A percentile compares a stretch with the other conserved stretches of the same genome.
Conservation (phyloP, 345 rosid species). For the Atalantia buxifolia region DNA sequence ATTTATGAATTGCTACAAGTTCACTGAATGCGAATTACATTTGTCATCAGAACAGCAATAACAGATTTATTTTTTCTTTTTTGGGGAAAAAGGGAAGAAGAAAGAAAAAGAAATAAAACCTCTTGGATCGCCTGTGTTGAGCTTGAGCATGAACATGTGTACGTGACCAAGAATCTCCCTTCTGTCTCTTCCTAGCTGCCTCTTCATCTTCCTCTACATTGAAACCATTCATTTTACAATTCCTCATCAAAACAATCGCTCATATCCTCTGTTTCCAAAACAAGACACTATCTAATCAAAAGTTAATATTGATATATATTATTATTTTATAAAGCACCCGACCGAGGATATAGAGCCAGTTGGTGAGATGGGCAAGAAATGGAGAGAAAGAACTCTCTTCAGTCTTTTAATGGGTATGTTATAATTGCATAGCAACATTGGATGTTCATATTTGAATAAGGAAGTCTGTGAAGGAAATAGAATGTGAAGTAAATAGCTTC, state of each 20-base stretch:
- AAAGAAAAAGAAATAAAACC: constrained; percentile 35
- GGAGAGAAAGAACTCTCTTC: not conserved
- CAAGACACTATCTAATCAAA: not conserved
- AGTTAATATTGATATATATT: not conserved
- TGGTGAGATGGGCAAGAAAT: not conserved
- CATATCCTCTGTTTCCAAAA: constrained; percentile 15
- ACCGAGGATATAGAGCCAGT: not conserved
- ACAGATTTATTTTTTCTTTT: not conserved
- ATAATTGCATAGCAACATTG: constrained; percentile 1
- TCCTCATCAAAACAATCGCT: constrained; percentile 18
- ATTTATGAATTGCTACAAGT: not conserved
- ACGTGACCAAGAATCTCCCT: constrained; percentile 29
- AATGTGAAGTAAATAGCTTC: constrained; percentile 26
- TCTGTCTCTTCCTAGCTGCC: constrained; percentile 26
- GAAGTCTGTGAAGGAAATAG: constrained; percentile 17
- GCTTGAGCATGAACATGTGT: constrained; percentile 24
- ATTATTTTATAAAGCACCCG: not conserved
- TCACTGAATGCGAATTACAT: not conserved
- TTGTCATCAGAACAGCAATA: not conserved
- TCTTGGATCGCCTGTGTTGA: constrained; percentile 78
- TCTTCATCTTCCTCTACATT: constrained; percentile 25
- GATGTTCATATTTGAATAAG: constrained; percentile 13
- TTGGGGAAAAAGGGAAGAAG: not conserved
- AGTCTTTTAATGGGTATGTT: constrained; percentile 14
- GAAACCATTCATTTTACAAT: constrained; percentile 39